Evolutionary conservation across 805 yeast genomes (phyloP).

Genomic region (Pichia cabralensis): DNA sequence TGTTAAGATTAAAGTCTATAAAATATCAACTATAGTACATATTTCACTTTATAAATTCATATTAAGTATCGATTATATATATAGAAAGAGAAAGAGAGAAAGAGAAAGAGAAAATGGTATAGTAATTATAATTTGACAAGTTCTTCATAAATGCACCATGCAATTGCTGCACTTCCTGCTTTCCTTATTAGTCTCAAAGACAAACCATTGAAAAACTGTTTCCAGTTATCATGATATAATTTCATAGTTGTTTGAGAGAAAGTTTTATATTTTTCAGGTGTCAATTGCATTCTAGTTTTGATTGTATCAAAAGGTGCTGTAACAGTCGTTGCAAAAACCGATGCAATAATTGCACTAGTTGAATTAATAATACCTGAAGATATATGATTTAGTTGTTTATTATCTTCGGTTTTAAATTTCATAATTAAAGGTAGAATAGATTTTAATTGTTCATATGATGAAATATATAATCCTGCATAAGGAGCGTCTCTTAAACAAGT

Average conservation of each 20-base stretch:
- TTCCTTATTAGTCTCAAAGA: slow-evolving; percentile 74
- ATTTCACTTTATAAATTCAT: too few species aligned
- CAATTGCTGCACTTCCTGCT: slow-evolving; percentile 86
- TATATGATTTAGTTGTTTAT: slow-evolving; percentile 12
- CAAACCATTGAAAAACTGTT: slow-evolving; percentile 72
- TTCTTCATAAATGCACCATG: slow-evolving; percentile 97
- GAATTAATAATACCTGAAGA: slow-evolving; percentile 51
- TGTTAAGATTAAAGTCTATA: not conserved
- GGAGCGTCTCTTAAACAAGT: slow-evolving; percentile 91
- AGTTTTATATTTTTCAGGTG: slow-evolving; percentile 36
- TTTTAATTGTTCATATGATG: slow-evolving; percentile 74
- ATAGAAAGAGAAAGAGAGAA: too few species aligned
- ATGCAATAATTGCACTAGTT: slow-evolving; percentile 67
- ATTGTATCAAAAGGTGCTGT: slow-evolving; percentile 95
- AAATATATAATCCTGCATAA: slow-evolving; percentile 85
- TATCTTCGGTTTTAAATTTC: slow-evolving; percentile 11
- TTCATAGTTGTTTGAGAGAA: slow-evolving; percentile 30
- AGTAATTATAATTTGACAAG: slow-evolving; percentile 40
- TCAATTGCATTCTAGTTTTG: slow-evolving; percentile 82
- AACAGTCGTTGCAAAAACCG: slow-evolving; percentile 67
- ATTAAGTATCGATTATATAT: too few species aligned
- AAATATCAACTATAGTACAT: too few species aligned
- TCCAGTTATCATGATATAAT: slow-evolving; percentile 37
- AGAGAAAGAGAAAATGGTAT: too few species aligned
- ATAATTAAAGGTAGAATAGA: slow-evolving; percentile 36